phyloP scores from a whole-genome alignment of 352 stramenopile species.

The Globisporangium camurandrum region DNA sequence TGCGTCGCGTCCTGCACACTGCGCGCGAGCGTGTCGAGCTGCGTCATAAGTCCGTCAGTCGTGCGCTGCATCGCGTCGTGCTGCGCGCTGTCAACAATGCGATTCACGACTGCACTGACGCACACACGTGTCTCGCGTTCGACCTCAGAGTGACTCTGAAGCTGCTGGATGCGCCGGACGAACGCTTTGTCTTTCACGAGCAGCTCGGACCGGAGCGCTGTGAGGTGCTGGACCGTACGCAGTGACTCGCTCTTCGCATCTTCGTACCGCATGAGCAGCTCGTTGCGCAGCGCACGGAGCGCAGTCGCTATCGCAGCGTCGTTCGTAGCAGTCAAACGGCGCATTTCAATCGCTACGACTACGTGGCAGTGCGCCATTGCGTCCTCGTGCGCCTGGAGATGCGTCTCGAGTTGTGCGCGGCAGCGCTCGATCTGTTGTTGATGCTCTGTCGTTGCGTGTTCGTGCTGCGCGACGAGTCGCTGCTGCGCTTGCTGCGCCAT shows the following conservation, averaged over 20 bases:
- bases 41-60: constrained; percentile 17
- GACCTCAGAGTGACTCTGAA: constrained; percentile 7
- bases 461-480: constrained; percentile 12
- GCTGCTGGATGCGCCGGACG: constrained; percentile 4
- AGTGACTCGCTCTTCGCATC: constrained; percentile 17
- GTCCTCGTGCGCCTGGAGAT: constrained; percentile 43
- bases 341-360: constrained; percentile 17
- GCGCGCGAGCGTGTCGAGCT: constrained; percentile 27
- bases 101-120: constrained; percentile 31
- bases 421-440: constrained; percentile 18
- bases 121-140: constrained; percentile 22
- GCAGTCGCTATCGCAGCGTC: neutral
- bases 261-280: constrained; percentile 36
- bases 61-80: constrained; percentile 13
- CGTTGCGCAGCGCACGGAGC: constrained; percentile 17
- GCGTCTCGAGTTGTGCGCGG: constrained; percentile 28
- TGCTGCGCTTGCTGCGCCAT: constrained; percentile 4
- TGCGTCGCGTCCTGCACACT: constrained; percentile 17
- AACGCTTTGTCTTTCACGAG: constrained; percentile 18
- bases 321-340: neutral
- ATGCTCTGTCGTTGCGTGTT: constrained; percentile 16
- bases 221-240: constrained; percentile 1
- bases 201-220: constrained; percentile 10
- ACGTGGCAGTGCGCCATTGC: constrained; percentile 19
- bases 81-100: constrained; percentile 34